A percentile compares a stretch with the other conserved stretches of the same genome.
These are phyloP conservation scores for Peronospora belbahrii DNA, from an alignment of 352 stramenopile genomes.

Conservation along the genomic window DNA sequence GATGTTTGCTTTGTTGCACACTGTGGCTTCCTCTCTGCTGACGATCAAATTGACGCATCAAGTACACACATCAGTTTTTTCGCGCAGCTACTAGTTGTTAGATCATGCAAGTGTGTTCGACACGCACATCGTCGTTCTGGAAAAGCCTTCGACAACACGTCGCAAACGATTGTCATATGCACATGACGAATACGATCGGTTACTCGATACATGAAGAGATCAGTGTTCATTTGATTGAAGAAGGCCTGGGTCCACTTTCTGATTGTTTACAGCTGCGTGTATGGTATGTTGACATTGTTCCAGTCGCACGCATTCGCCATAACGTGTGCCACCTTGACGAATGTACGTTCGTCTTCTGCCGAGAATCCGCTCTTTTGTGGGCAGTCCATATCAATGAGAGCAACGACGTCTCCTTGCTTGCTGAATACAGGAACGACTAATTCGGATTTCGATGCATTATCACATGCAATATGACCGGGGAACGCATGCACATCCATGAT, in stretches of 20 bases:
- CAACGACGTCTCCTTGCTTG: constrained; percentile 52
- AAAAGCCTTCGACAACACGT: no score
- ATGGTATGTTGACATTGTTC: constrained; percentile 51
- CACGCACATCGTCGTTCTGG: no score
- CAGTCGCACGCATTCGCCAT: constrained; percentile 57
- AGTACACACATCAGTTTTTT: no score
- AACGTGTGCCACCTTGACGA: constrained; percentile 47
- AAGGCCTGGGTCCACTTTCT: constrained; percentile 52
- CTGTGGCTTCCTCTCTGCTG: no score
- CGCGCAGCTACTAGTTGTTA: no score
- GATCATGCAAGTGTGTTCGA: no score
- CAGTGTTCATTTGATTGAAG: no score
- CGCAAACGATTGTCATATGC: no score
- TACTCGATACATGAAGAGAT: no score
- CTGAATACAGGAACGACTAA: constrained; percentile 71
- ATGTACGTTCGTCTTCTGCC: constrained; percentile 56
- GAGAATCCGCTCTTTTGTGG: constrained; percentile 64
- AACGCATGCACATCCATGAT: constrained; percentile 71
- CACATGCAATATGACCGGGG: constrained; percentile 76
- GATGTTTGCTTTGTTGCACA: no score
- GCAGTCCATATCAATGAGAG: constrained; percentile 77
- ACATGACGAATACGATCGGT: no score
- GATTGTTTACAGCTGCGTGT: constrained; percentile 50
- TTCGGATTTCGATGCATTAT: constrained; percentile 72
- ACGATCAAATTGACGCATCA: no score